Evolutionary conservation across 164 flowering plant genomes (phyloP), one percentile per base, ranked within the genome.

Genomic region (Liquidambar formosana): DNA sequence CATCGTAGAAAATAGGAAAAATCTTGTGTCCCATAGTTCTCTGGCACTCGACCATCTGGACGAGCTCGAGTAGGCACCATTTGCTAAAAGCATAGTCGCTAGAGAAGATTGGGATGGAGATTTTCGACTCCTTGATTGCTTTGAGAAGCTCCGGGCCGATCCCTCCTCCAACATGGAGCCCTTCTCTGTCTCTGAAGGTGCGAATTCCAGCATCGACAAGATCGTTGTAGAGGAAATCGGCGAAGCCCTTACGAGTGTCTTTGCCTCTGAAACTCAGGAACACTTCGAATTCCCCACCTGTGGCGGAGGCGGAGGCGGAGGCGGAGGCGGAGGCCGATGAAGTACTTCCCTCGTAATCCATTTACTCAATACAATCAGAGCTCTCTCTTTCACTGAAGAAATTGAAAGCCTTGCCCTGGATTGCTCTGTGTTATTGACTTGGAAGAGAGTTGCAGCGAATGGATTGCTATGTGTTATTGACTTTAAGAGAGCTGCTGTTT

Each of bases 61-160:
- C 27, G 12, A 63, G 65, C 65, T 63, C 65, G 11, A 9, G 28
- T 9, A 63, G 65, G 43, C 65, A 63, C 65, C 65, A 63, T 44
- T 48, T 46, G 43, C 51, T 38, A 12, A 15, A 33, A 12, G 43
- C 63, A 27, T 60, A 60, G 8, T 38, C 19, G 14, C 19, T 33
- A 1, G 64, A 61, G 4, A 61, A 38, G 48, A 22, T 38, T n/a
- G 46, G 45, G 16, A 61, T 61, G 23, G 64, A 38, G 28, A 43
- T 21, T 18, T 43, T 61, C 10, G 64, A 61, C 1, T 38, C 9
- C 46, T 41, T 9, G 11, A 61, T 61, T 38, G 64, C 64, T 8
- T 19, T 45, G 3, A 16, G 47, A 16, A 61, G 48, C 47, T 61
- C 46, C 10, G 46, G 8, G 25, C 21, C 47, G 64, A 61, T 61